Percentiles rank a stretch among this genome's conserved stretches.
Conservation (phyloP, 192 early-diverging fungal species). For the Podila clonocystis region DNA sequence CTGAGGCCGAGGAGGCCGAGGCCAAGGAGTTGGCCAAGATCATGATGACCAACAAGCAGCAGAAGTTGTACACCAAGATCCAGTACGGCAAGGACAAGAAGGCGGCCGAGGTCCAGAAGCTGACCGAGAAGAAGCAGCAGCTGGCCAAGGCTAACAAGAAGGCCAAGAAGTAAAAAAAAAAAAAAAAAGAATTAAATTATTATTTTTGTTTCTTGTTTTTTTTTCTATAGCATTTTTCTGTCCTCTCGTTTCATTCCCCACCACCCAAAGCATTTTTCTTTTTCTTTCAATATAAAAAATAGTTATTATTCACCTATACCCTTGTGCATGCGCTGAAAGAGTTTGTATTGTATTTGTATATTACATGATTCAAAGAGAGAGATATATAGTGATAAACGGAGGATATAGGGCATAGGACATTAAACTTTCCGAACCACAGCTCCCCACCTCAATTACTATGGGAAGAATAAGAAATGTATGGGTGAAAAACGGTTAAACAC, state of each 20-base stretch:
- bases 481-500: too few species aligned
- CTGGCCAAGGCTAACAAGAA: constrained; percentile 47
- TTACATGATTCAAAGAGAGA: too few species aligned
- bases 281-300: background rate
- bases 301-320: too few species aligned
- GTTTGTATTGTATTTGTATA: too few species aligned
- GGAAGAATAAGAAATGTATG: too few species aligned
- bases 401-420: too few species aligned
- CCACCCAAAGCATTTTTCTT: background rate
- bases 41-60: constrained; percentile 90
- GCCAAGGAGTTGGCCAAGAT: constrained; percentile 83
- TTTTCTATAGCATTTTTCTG: background rate
- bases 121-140: constrained; percentile 53
- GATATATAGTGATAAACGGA: too few species aligned
- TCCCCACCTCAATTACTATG: too few species aligned
- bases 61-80: constrained; percentile 82
- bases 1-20: constrained; percentile 66
- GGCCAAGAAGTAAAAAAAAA: constrained; percentile 42
- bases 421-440: too few species aligned
- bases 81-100: constrained; percentile 78
- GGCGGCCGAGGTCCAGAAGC: constrained; percentile 66
- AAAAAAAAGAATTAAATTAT: constrained; percentile 3
- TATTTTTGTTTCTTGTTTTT: background rate
- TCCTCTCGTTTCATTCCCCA: background rate
- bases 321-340: too few species aligned